Evolutionary conservation across 768 basidiomycete genomes (phyloP), one percentile per base, ranked within the genome.

Genomic region (Roridomyces roridus): DNA sequence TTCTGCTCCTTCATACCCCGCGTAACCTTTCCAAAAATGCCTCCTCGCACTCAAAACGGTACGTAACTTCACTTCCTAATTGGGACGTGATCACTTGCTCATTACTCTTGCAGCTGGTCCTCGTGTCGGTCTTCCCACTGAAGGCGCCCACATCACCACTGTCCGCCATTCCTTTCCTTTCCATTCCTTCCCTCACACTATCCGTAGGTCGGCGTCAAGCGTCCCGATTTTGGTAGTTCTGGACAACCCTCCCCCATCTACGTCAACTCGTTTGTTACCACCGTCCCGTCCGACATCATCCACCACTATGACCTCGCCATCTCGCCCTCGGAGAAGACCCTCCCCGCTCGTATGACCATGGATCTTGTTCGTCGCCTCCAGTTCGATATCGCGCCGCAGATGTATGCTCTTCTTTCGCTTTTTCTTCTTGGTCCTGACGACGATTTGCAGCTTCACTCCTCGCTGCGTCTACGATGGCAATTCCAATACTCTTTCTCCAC

Each of bases 301-400:
- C 47, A 87, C 57, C 92, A 93, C 64, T 92, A 93, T 64, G 91
- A 94, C 68, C 86, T 60, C 86, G 88, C 86, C 18, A 91, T 91
- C 29, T 76, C 74, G 0, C 87, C 88, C 0, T 82, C 83, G 0
- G 91, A 91, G 61, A 91, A 88, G 70, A 80, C 76, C 0, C 74
- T 90, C 2, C 89, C 92, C 0, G 81, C 83, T 2, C 74, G 82
- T 14, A 70, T 90, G 6, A 92, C 91, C 56, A 79, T 93, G 77
- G 85, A 88, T 14, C 72, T 94, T 10, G 86, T 94, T 44, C 77
- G 79, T 14, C 75, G 74, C 15, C 69, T 94, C 14, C 92, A 94
- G 67, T 75, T 73, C 5, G 68, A 73, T 0, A 77, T 81, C 5
- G 83, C 85, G 1, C 85, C 84, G 0, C 71, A 80, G n/a, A 74